Base-by-base conservation (phyloP, 1,284 basidiomycete species). In the Cutaneotrichosporon spelunceum region DNA sequence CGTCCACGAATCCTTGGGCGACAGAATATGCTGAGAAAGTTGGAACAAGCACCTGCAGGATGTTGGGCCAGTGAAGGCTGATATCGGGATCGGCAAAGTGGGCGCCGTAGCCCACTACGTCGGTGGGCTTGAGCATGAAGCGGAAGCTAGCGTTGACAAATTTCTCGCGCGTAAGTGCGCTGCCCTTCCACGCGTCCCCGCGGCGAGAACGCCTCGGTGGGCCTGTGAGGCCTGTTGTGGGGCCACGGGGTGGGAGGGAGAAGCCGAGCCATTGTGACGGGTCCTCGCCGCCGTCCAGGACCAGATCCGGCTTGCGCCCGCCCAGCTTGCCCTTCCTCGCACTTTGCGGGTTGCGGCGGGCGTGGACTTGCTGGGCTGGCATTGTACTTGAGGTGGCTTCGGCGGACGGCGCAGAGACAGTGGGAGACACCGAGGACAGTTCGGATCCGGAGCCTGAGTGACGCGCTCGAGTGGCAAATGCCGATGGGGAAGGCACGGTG, bases 61-160 rank as follows among this genome's bases (percentile, higher is more conserved):
- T 91, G 78, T 98, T 91, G n/a, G 89, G 85, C 92, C 92, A 96
- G 81, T 93, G 89, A 77, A 96, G 90, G 79, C 88, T 91, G 70
- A 94, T 93, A 77, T 95, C 91, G 34, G 91, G 92, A 78, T 96
- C 93, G 53, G 91, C 91, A 74, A 96, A 93, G 79, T 96, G 92
- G 3, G 91, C 92, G 13, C 92, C 93, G 74, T 95, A 96, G 16
- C 63, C 67, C 56, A 71, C 61, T 71, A 93, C 91, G 45, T 91
- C 91, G 49, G 82, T 86, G 4, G 93, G 93, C 71, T 91, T 91
- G 87, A 96, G 88, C 50, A 96, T 85, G 77, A 96, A 96, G 60
- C 92, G 85, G 80, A 93, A 95, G 74, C 93, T 90, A 11, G 92
- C 91, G 79, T 96, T 94, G 66, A 96, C 87, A 76, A 92, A 96